A percentile compares a stretch with the other conserved stretches of the same genome.
Evolutionary conservation across 1,284 basidiomycete species (phyloP).

Genomic region (Leucoagaricus sp.): DNA sequence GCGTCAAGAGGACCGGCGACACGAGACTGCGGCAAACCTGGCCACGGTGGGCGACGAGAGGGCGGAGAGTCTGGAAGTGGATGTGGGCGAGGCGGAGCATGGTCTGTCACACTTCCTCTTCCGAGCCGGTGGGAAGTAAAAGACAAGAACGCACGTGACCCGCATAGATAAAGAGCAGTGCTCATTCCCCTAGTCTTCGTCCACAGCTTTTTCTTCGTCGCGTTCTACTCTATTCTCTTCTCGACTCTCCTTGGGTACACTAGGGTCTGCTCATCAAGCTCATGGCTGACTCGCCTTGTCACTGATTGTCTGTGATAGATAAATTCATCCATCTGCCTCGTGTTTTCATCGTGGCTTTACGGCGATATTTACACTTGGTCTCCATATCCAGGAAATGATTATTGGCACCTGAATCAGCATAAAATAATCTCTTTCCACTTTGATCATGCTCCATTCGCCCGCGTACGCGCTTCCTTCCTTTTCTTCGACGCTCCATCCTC

Average conservation of each 20-base stretch:
- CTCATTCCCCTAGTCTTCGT: constrained; percentile 1
- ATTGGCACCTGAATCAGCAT: constrained; percentile 30
- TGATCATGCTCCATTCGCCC: constrained; percentile 72
- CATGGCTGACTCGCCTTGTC: neutral
- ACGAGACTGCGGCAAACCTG: constrained; percentile 43
- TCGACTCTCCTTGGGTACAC: neutral
- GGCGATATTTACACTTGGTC: constrained; percentile 19
- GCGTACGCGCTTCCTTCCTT: constrained; percentile 55
- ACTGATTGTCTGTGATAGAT: constrained; percentile 28
- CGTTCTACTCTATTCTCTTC: neutral
- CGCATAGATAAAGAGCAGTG: constrained; percentile 19
- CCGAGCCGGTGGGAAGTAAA: constrained; percentile 1
- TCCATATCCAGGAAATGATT: constrained; percentile 34
- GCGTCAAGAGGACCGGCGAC: constrained; percentile 67
- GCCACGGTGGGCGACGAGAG: constrained; percentile 22
- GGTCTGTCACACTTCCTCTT: constrained; percentile 7
- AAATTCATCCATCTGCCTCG: constrained; percentile 42
- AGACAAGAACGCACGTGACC: constrained; percentile 14
- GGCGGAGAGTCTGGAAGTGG: constrained; percentile 20
- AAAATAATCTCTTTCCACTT: constrained; percentile 22
- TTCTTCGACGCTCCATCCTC: constrained; percentile 28
- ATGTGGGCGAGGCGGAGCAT: constrained; percentile 37
- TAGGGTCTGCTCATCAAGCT: neutral
- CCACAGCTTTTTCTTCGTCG: constrained; percentile 2
- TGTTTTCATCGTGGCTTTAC: constrained; percentile 45